phyloP scores from a whole-genome alignment of 2,329 filamentous ascomycete genomes.

The Cercospora sp. region DNA sequence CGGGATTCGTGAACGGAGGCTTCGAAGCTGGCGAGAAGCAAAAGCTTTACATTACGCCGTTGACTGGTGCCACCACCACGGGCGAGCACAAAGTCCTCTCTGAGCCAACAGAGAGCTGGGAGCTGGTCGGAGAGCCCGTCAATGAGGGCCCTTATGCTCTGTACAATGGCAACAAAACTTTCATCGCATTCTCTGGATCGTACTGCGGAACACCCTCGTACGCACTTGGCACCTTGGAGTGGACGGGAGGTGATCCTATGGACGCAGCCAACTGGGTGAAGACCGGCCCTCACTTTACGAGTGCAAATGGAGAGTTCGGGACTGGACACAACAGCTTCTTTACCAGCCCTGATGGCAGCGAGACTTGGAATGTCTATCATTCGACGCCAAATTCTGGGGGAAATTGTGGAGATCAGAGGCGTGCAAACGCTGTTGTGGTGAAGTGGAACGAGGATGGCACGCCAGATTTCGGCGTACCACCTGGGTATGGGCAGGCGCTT shows the following conservation, averaged over 20 bases:
- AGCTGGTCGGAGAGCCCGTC: conserved; percentile 51
- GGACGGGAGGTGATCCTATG: conserved; percentile 54
- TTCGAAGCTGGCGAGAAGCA: conserved; percentile 43
- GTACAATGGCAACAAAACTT: conserved; percentile 56
- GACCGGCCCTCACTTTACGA: conserved; percentile 53
- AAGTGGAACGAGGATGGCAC: conserved; percentile 54
- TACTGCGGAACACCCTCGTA: conserved; percentile 60
- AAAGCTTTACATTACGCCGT: conserved; percentile 44
- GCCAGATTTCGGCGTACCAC: conserved; percentile 52
- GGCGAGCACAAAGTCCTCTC: conserved; percentile 53
- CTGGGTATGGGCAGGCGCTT: conserved; percentile 32
- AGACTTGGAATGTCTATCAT: conserved; percentile 60
- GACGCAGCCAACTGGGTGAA: conserved; percentile 53
- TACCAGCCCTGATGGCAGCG: conserved; percentile 54
- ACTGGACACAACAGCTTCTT: conserved; percentile 51
- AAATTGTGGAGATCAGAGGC: conserved; percentile 54
- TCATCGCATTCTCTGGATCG: conserved; percentile 56
- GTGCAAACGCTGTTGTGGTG: conserved; percentile 56
- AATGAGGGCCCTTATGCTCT: conserved; percentile 58
- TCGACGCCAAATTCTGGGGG: conserved; percentile 53
- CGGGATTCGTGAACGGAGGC: conserved; percentile 42
- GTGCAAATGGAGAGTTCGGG: conserved; percentile 56
- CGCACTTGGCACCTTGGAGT: conserved; percentile 55
- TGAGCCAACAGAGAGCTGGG: conserved; percentile 53
- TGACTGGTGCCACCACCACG: conserved; percentile 46